These are phyloP conservation scores for Coniosporium tulheliwenetii DNA, from an alignment of 2,329 filamentous ascomycete genomes.

Conservation along the genomic window DNA sequence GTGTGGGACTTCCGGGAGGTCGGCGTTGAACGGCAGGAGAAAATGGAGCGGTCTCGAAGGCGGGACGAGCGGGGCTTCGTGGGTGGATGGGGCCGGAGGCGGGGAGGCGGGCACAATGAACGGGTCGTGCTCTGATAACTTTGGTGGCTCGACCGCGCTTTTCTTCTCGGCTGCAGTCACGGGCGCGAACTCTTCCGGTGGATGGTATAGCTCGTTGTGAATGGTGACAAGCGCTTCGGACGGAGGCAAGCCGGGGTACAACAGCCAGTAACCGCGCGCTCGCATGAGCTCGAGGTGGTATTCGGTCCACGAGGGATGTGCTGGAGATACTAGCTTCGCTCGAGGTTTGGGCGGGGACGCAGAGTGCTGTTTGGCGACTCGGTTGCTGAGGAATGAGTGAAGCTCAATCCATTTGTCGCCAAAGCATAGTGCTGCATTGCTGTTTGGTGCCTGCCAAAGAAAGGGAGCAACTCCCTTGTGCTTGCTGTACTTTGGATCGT, in stretches of 20 bases:
- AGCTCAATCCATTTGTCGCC: slow-evolving; percentile 79
- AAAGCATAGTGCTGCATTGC: slow-evolving; percentile 67
- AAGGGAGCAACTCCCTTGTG: slow-evolving; percentile 39
- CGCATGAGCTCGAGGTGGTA: slow-evolving; percentile 62
- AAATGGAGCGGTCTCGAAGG: slow-evolving; percentile 27
- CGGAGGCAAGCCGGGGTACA: slow-evolving; percentile 54
- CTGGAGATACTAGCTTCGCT: slow-evolving; percentile 48
- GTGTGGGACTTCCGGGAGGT: slow-evolving; percentile 30
- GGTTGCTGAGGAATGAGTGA: slow-evolving; percentile 59
- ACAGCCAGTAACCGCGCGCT: slow-evolving; percentile 58
- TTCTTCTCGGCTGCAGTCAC: slow-evolving; percentile 2
- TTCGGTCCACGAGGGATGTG: slow-evolving; percentile 63
- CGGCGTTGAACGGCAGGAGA: slow-evolving; percentile 30
- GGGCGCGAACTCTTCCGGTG: slow-evolving; percentile 49
- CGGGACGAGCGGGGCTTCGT: slow-evolving; percentile 35
- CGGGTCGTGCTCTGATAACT: slow-evolving; percentile 12
- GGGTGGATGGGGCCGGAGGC: slow-evolving; percentile 16
- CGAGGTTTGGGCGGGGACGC: slow-evolving; percentile 8
- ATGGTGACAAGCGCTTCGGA: slow-evolving; percentile 48
- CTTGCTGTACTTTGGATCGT: slow-evolving; percentile 8
- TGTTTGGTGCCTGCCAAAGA: slow-evolving; percentile 72
- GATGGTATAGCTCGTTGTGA: slow-evolving; percentile 58
- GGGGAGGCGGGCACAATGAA: slow-evolving; percentile 16
- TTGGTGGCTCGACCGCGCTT: slow-evolving; percentile 3
- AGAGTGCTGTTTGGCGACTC: slow-evolving; percentile 27